A percentile compares a stretch with the other conserved stretches of the same genome.
Conservation (phyloP, 306 rosid species). For the Ziziphus jujuba region DNA sequence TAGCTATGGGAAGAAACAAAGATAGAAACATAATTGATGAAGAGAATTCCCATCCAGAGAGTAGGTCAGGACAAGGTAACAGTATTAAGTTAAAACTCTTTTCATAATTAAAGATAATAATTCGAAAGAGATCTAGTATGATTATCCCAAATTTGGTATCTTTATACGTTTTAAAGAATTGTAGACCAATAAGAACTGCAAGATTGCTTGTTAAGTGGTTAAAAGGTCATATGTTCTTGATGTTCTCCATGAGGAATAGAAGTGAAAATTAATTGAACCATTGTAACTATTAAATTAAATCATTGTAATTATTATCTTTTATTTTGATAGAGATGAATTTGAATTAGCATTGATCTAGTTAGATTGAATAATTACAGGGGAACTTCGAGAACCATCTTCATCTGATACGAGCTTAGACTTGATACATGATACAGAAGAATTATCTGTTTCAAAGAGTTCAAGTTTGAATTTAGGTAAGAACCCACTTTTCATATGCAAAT, state of each 20-base stretch:
- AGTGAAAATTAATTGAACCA: too few relatives aligned
- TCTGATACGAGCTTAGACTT: background rate
- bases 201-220: too few relatives aligned
- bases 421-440: background rate
- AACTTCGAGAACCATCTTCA: background rate
- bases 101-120: too few relatives aligned
- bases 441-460: background rate
- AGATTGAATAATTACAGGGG: slow-evolving; percentile 10
- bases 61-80: slow-evolving; percentile 10
- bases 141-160: too few relatives aligned
- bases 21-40: background rate
- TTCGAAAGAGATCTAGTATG: too few relatives aligned
- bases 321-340: background rate
- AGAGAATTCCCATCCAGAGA: slow-evolving; percentile 14
- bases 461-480: background rate
- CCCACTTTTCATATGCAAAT: too few relatives aligned
- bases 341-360: background rate
- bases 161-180: too few relatives aligned
- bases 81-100: background rate
- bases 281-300: background rate
- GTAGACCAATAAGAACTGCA: too few relatives aligned
- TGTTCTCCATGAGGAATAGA: background rate
- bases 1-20: slow-evolving; percentile 14
- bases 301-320: background rate
- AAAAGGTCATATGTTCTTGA: background rate